Percentiles rank a stretch among this genome's conserved stretches.
phyloP scores from a whole-genome alignment of 2,329 filamentous ascomycete species.

The Aotearoamyces nothofagi region DNA sequence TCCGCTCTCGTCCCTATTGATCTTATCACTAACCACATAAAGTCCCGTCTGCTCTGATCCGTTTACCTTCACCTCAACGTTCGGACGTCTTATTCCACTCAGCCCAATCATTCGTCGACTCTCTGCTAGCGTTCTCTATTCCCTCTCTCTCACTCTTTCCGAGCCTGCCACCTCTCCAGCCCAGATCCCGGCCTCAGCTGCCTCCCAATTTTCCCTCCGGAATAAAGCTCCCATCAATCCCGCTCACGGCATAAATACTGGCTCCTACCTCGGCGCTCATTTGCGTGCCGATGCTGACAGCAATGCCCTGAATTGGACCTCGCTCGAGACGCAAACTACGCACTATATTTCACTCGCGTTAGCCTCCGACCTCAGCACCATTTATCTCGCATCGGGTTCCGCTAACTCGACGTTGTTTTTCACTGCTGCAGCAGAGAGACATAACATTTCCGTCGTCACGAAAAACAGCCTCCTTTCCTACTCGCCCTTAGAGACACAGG shows the following conservation, averaged over 20 bases:
- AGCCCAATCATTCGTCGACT: conserved; percentile 4
- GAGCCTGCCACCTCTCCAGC: too few relatives aligned
- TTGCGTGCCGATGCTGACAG: conserved; percentile 5
- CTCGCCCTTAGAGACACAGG: too few relatives aligned
- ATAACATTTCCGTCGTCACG: conserved; percentile 2
- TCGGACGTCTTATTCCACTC: conserved; percentile 3
- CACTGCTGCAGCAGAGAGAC: background rate
- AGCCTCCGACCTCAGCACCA: background rate
- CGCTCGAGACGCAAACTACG: conserved; percentile 2
- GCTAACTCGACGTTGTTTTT: background rate
- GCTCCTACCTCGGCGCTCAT: conserved; percentile 5
- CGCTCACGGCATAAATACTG: conserved; percentile 1
- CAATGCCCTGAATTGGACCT: conserved; percentile 2
- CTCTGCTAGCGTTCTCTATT: conserved; percentile 3
- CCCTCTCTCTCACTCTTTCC: too few relatives aligned
- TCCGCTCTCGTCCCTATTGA: background rate
- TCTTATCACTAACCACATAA: background rate
- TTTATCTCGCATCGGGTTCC: conserved; percentile 3
- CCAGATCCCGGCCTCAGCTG: too few relatives aligned
- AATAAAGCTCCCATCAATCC: too few relatives aligned
- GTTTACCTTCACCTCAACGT: conserved; percentile 3
- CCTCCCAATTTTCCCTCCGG: too few relatives aligned
- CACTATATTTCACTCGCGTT: conserved; percentile 3
- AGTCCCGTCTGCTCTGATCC: conserved; percentile 4
- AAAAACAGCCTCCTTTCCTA: too few relatives aligned